Percentiles rank a stretch among this genome's conserved stretches.
These are phyloP conservation scores for Petasospora rhodanensis DNA, from an alignment of 1,139 yeast species.

Conservation along the genomic window DNA sequence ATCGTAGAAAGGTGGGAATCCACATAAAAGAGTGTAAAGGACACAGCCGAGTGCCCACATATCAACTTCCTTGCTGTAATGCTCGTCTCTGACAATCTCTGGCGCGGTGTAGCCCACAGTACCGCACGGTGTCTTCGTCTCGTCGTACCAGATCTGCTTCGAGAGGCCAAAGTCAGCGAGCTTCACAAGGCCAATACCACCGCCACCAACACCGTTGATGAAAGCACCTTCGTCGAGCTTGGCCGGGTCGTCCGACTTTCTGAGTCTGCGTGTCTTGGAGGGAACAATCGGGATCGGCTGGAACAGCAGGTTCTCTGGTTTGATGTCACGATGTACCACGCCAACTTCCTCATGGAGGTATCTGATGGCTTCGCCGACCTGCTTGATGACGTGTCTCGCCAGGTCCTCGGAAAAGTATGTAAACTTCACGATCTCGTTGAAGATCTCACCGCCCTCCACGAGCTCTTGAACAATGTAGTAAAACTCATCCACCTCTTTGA, in stretches of 20 bases:
- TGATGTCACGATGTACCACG: conserved; percentile 90
- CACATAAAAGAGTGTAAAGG: conserved; percentile 81
- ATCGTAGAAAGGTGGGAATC: conserved; percentile 95
- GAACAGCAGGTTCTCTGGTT: conserved; percentile 88
- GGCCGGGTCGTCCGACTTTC: conserved; percentile 56
- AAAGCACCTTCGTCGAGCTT: conserved; percentile 89
- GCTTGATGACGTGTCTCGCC: conserved; percentile 78
- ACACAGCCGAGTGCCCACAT: conserved; percentile 98
- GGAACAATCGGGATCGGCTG: conserved; percentile 54
- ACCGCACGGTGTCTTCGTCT: conserved; percentile 84
- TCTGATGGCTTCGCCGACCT: conserved; percentile 76
- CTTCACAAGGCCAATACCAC: conserved; percentile 80
- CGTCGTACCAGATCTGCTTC: conserved; percentile 65
- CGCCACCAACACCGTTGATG: conserved; percentile 74
- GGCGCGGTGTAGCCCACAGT: conserved; percentile 93
- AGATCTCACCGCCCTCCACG: conserved; percentile 91
- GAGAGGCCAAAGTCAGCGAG: conserved; percentile 93
- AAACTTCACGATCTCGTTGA: conserved; percentile 85
- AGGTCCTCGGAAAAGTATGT: conserved; percentile 88
- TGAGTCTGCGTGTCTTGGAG: conserved; percentile 27
- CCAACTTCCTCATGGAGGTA: conserved; percentile 80
- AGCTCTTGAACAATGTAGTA: conserved; percentile 75
- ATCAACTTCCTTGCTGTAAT: conserved; percentile 85
- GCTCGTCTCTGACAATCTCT: conserved; percentile 82
- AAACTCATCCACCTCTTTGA: conserved; percentile 35